Base-by-base conservation (phyloP, 768 basidiomycete genomes). In the Pulveroboletus sp. region DNA sequence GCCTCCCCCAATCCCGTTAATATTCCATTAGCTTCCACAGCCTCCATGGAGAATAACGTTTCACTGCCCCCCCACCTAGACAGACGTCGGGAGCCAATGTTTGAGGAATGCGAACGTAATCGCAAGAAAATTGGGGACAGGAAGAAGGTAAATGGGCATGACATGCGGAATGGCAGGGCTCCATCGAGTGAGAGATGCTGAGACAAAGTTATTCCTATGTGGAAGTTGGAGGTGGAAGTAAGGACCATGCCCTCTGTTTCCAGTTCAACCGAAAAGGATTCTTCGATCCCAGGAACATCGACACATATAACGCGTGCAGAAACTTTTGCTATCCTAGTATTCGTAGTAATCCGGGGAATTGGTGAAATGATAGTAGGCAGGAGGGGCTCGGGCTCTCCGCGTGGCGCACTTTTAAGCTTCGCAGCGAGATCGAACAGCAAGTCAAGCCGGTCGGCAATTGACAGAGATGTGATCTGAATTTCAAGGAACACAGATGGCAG, bases 41-140 rank as follows among this genome's bases (percentile, higher is more conserved):
- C 67, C 35, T 85, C 86, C 37, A 87, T 54, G 5, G 81, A 82
- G 13, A 87, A 56, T 3, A 87, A 49, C 39, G 79, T 80, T 52
- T 80, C 77, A 50, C 68, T 51, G 49, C 67, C 72, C 35, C 69
- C 63, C 42, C 52, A 57, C 37, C 51, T 60, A 17, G 68, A 68
- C 40, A 66, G 62, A 33, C 57, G 58, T 40, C 56, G 58, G 31
- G 63, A 56, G 43, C 62, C 55, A 21, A 62, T 46, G 39, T 41
- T 56, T 20, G 51, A 52, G 24, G 49, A 64, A 33, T 55, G 73
- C 6, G 74, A 69, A 36, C 74, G 73, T n/a, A 84, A 71, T 33
- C 78, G 75, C 23, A 81, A 60, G 49, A 83, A 76, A 16, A 79
- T 66, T 14, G 82, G 81, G 31, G 79, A 68, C 47, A 85, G 53